phyloP scores from a whole-genome alignment of 2,329 filamentous ascomycete species.

The Aulographum hederae region DNA sequence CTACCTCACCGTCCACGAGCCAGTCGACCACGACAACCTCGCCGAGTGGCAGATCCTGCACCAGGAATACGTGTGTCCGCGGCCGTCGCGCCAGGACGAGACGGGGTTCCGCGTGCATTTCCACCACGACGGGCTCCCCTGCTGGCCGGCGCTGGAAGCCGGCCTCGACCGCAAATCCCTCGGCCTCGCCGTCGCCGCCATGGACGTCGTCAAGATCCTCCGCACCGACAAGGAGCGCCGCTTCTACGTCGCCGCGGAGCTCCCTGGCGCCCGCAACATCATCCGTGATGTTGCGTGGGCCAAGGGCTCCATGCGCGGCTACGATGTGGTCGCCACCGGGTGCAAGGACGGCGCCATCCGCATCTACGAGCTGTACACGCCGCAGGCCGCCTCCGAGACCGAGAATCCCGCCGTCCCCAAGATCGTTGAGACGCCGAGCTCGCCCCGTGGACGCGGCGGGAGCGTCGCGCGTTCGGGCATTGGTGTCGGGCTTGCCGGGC shows the following conservation, averaged over 20 bases:
- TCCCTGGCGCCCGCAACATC: constrained; percentile 55
- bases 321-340: constrained; percentile 78
- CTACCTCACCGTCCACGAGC: constrained; percentile 63
- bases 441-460: constrained; percentile 17
- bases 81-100: constrained; percentile 42
- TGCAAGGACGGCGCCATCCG: constrained; percentile 82
- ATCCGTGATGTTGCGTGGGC: constrained; percentile 87
- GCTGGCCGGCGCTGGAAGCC: constrained; percentile 58
- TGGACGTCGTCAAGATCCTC: constrained; percentile 70
- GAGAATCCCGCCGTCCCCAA: constrained; percentile 9
- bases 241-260: constrained; percentile 68
- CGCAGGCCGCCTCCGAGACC: background rate
- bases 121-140: constrained; percentile 70
- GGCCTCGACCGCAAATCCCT: constrained; percentile 68
- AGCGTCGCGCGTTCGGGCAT: constrained; percentile 20
- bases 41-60: constrained; percentile 60
- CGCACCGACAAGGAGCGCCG: constrained; percentile 43
- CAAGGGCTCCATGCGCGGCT: constrained; percentile 74
- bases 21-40: constrained; percentile 66
- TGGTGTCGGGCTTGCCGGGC: background rate
- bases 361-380: constrained; percentile 46
- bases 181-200: constrained; percentile 67
- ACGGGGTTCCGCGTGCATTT: constrained; percentile 73
- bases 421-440: constrained; percentile 7
- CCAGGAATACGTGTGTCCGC: constrained; percentile 53